Conservation (phyloP, 2,329 filamentous ascomycete species). For the Fonsecaea pugnacius region DNA sequence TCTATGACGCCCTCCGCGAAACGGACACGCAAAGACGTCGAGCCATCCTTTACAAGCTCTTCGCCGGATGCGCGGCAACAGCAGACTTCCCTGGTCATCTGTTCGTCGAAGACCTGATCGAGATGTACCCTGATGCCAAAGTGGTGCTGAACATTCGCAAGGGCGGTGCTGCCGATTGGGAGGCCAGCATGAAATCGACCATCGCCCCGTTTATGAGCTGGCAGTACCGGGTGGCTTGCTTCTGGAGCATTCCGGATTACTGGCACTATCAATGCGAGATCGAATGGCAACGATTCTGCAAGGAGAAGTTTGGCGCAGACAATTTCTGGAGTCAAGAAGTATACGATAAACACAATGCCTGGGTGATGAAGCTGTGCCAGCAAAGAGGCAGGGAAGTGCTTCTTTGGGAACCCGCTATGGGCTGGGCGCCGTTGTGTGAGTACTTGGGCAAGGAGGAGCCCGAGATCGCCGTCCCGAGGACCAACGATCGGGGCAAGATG, state of each 20-base stretch:
- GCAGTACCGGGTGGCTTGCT: constrained; percentile 21
- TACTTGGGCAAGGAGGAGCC: constrained; percentile 47
- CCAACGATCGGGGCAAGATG: constrained; percentile 36
- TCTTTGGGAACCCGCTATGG: constrained; percentile 39
- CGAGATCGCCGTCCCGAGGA: constrained; percentile 43
- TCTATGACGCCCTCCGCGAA: constrained; percentile 20
- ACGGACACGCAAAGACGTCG: constrained; percentile 17
- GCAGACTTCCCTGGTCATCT: constrained; percentile 50
- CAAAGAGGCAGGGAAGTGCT: constrained; percentile 16
- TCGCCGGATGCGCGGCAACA: constrained; percentile 51
- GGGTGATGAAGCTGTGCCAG: constrained; percentile 20
- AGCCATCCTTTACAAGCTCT: constrained; percentile 19
- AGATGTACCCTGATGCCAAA: constrained; percentile 54
- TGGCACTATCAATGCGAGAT: constrained; percentile 22
- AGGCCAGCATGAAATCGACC: constrained; percentile 36
- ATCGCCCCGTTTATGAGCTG: constrained; percentile 23
- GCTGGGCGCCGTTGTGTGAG: constrained; percentile 51
- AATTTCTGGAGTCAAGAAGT: constrained; percentile 16
- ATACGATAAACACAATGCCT: constrained; percentile 25
- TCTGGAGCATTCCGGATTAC: constrained; percentile 14
- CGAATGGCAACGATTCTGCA: constrained; percentile 16
- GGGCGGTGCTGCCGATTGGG: constrained; percentile 47
- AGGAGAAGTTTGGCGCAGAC: constrained; percentile 16
- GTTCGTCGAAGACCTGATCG: constrained; percentile 52
- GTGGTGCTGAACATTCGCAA: constrained; percentile 47